Conservation (phyloP, 139 green algal species). For the Zygnema cylindricum region DNA sequence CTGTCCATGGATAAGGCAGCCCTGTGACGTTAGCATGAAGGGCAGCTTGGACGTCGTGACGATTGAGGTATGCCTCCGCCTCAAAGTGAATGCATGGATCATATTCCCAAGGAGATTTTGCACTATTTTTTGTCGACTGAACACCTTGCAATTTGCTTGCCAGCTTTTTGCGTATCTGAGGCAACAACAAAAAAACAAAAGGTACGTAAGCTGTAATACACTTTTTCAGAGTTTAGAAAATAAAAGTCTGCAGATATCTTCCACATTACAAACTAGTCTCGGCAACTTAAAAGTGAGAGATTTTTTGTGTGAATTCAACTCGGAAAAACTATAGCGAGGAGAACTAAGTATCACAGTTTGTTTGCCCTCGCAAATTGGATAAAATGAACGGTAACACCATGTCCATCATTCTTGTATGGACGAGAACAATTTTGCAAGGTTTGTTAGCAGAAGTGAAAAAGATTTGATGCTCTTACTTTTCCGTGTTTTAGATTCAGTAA, state of each 20-base stretch:
- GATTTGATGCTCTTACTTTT: not conserved
- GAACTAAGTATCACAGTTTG: too few relatives aligned
- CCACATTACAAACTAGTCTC: too few relatives aligned
- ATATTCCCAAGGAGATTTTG: not conserved
- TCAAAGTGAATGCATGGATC: not conserved
- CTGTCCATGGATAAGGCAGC: not conserved
- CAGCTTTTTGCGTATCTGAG: not conserved
- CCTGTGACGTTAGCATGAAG: constrained; percentile 4
- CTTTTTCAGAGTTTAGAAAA: too few relatives aligned
- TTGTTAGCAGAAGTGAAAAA: too few relatives aligned
- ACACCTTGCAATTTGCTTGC: not conserved
- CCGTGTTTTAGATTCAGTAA: not conserved
- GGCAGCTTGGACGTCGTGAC: not conserved
- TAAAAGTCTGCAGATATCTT: too few relatives aligned
- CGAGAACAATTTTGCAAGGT: too few relatives aligned
- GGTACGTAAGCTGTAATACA: not conserved
- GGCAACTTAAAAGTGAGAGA: too few relatives aligned
- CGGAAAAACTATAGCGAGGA: too few relatives aligned
- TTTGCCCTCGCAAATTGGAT: too few relatives aligned
- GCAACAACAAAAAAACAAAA: not conserved
- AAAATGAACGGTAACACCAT: too few relatives aligned
- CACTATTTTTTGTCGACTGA: not conserved
- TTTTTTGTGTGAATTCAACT: too few relatives aligned
- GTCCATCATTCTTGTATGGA: too few relatives aligned
- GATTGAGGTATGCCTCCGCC: constrained; percentile 17